Evolutionary conservation across 1,284 basidiomycete genomes (phyloP), one percentile per base, ranked within the genome.

Genomic region (Pseudozyma hubeiensis): DNA sequence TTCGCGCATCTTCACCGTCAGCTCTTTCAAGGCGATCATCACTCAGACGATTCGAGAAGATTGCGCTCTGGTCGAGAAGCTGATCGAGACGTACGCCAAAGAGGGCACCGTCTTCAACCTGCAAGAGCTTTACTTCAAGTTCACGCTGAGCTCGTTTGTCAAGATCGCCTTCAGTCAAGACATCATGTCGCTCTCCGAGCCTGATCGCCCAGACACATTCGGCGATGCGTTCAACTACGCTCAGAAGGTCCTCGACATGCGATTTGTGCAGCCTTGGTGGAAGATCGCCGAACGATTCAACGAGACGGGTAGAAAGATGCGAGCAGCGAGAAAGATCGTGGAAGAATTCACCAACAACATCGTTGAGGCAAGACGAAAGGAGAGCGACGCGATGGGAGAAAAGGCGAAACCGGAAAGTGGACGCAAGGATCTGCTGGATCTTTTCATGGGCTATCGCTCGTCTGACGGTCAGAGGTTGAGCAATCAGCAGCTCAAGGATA

Each of bases 401-500:
- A 46, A 35, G 4, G 19, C 31, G 16, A 45, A 51, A 19, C 14
- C 48, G 6, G 39, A 50, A 29, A 30, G 19, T 34, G 52, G 30
- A 11, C 64, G 45, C 45, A 57, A 35, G 58, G 69, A 73, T 37
- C 48, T 74, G 4, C 45, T 74, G 16, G 71, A 63, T 37, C 45
- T 74, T 17, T 74, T 74, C 53, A 64, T 74, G 60, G 48, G 57
- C 7, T 63, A 64, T 46, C 64, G 57, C 39, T 52, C 48, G 35
- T 54, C 59, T 13, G 53, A 67, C 14, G 65, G 61, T 9, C 33
- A 55, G 16, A 37, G 39, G 3, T 29, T 74, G 44, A 64, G 55
- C 48, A 46, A 61, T 44, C 53, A 56, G 50, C 60, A 74, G 54
- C 62, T 74, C 39, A 64, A 64, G 57, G 71, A 74, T 52, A 57